Base-by-base conservation (phyloP, 2,329 filamentous ascomycete genomes). In the Podosphaera xanthii region DNA sequence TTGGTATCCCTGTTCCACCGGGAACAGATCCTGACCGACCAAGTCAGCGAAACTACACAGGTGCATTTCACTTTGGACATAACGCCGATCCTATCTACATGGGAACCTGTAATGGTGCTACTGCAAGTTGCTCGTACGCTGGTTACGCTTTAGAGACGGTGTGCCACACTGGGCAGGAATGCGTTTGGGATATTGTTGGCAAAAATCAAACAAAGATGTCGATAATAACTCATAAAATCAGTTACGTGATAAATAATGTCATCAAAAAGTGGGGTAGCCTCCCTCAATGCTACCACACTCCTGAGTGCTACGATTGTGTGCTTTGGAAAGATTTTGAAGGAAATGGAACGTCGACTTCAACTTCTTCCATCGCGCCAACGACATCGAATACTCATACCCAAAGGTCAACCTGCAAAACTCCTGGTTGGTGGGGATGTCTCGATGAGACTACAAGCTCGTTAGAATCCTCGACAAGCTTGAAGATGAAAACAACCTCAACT, bases 61-160 rank as follows among this genome's bases (percentile, higher is more conserved):
- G 87, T 10, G 77, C 86, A 0, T 94, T 82, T 68, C 92, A 98
- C 70, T 91, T 96, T 69, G 92, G 92, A 3, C 90, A 97, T 67
- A 97, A 89, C 0, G 92, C 92, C 0, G 92, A 98, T 70, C 92
- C 92, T 0, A 83, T 98, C 40, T 98, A 84, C 67, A 90, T 96
- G 73, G 92, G 92, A 38, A 87, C 84, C 0, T 97, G 92, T 72
- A 96, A 95, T 67, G 87, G 86, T 38, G 87, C 87, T 2, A 89
- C 87, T 1, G 90, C 91, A 2, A 82, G 84, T 9, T 97, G 92
- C 70, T 92, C 90, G 82, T 94, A 69, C 67, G 91, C 83, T 1
- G 92, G 92, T 0, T 98, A 97, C 69, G 90, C 92, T 0, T 79
- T 98, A 76, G 89, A 98, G 71, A 86, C 88, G 10, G 77, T 83